phyloP scores from a whole-genome alignment of 441 rosid species.

The Brassica balearica region DNA sequence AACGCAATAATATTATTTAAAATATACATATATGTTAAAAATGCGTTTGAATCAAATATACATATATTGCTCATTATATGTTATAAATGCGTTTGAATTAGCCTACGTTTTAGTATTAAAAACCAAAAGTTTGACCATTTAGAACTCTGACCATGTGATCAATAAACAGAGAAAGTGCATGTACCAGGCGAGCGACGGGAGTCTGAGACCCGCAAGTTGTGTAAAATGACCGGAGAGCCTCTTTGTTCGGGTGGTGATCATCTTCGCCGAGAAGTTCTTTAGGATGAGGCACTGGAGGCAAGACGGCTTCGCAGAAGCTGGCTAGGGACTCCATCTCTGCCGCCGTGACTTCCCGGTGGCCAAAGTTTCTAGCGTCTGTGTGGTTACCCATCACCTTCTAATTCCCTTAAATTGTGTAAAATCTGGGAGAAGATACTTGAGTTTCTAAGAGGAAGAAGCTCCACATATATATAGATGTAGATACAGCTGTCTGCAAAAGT shows the following conservation, averaged over 20 bases:
- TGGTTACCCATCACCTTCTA: slow-evolving; percentile 29
- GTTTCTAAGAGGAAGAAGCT: slow-evolving; percentile 20
- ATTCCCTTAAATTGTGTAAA: background rate
- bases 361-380: slow-evolving; percentile 3
- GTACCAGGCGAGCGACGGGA: slow-evolving; percentile 66
- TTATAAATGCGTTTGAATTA: background rate
- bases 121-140: background rate
- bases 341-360: slow-evolving; percentile 48
- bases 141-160: background rate
- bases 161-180: background rate
- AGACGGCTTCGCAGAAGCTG: slow-evolving; percentile 58
- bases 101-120: background rate
- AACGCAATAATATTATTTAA: too few species aligned
- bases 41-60: background rate
- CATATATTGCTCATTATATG: too few species aligned
- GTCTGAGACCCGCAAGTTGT: slow-evolving; percentile 57
- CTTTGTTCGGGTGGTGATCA: slow-evolving; percentile 32
- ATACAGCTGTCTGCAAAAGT: slow-evolving; percentile 27
- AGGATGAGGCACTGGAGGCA: slow-evolving; percentile 57
- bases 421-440: background rate
- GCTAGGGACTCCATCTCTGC: slow-evolving; percentile 59
- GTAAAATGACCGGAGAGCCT: slow-evolving; percentile 56
- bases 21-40: background rate
- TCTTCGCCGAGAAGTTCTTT: slow-evolving; percentile 6
- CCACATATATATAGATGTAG: background rate